These are phyloP conservation scores for Miscanthus sacchariflorus DNA, from an alignment of 202 grass and related monocot species.

Conservation along the genomic window DNA sequence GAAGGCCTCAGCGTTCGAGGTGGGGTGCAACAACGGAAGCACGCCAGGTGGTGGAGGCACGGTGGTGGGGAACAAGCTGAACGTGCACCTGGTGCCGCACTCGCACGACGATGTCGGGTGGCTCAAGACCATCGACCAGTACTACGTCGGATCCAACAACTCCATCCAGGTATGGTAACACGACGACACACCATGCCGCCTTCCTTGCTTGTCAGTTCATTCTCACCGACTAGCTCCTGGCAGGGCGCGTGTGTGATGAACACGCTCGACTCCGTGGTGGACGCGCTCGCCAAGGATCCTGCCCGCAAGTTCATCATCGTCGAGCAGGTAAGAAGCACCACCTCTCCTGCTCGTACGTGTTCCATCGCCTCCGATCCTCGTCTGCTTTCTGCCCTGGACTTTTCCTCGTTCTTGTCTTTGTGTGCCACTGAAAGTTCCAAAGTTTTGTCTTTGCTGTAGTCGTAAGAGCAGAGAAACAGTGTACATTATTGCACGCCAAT, in stretches of 20 bases:
- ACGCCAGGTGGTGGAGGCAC: background rate
- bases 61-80: constrained; percentile 63
- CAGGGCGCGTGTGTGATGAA: constrained; percentile 88
- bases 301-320: constrained; percentile 78
- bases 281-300: constrained; percentile 66
- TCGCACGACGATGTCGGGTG: constrained; percentile 90
- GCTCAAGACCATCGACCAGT: constrained; percentile 96
- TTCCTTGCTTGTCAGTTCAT: too few relatives aligned
- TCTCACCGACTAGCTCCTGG: background rate
- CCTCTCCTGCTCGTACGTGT: too few relatives aligned
- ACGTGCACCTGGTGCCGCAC: constrained; percentile 91
- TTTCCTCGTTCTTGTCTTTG: background rate
- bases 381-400: background rate
- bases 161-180: constrained; percentile 49
- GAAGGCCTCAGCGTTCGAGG: constrained; percentile 22
- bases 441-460: background rate
- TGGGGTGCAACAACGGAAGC: constrained; percentile 49
- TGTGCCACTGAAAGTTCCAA: too few relatives aligned
- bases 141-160: constrained; percentile 89
- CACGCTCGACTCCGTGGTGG: constrained; percentile 84
- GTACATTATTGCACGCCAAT: background rate
- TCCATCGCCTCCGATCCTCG: background rate
- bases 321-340: constrained; percentile 61
- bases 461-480: background rate
- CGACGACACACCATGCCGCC: too few relatives aligned